Conservation (phyloP, 352 stramenopile species). For the Phytophthora sp. region DNA sequence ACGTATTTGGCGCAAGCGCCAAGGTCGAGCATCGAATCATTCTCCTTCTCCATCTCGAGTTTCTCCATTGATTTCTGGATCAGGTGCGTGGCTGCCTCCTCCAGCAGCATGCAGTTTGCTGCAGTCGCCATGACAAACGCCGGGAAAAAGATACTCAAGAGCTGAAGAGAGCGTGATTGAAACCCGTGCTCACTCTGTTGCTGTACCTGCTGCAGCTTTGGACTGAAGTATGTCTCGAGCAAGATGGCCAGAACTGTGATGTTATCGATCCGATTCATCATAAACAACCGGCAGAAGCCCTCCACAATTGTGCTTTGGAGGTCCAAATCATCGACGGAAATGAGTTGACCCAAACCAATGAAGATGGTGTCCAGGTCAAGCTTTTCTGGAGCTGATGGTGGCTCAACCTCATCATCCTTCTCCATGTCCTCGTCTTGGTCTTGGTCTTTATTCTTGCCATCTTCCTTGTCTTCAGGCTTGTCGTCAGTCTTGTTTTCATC, state of each 20-base stretch:
- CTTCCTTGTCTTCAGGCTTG: constrained; percentile 17
- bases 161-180: constrained; percentile 67
- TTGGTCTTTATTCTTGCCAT: constrained; percentile 2
- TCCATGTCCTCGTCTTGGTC: constrained; percentile 33
- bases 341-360: constrained; percentile 58
- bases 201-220: constrained; percentile 61
- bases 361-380: constrained; percentile 67
- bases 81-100: constrained; percentile 69
- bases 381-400: constrained; percentile 24
- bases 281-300: constrained; percentile 77
- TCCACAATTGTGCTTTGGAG: constrained; percentile 79
- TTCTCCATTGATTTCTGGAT: constrained; percentile 69
- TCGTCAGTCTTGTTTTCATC: constrained; percentile 4
- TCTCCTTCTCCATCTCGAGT: constrained; percentile 41
- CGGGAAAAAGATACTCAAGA: constrained; percentile 81
- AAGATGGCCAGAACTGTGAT: constrained; percentile 65
- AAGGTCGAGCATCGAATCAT: constrained; percentile 49
- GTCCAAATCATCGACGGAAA: constrained; percentile 65
- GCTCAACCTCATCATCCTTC: constrained; percentile 28
- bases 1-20: constrained; percentile 64
- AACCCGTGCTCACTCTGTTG: constrained; percentile 58
- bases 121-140: constrained; percentile 62
- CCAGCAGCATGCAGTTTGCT: constrained; percentile 62
- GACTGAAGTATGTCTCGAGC: constrained; percentile 79
- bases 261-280: constrained; percentile 74